Evolutionary conservation across 1,284 basidiomycete genomes (phyloP).

Genomic region (Apiotrichum siamense): DNA sequence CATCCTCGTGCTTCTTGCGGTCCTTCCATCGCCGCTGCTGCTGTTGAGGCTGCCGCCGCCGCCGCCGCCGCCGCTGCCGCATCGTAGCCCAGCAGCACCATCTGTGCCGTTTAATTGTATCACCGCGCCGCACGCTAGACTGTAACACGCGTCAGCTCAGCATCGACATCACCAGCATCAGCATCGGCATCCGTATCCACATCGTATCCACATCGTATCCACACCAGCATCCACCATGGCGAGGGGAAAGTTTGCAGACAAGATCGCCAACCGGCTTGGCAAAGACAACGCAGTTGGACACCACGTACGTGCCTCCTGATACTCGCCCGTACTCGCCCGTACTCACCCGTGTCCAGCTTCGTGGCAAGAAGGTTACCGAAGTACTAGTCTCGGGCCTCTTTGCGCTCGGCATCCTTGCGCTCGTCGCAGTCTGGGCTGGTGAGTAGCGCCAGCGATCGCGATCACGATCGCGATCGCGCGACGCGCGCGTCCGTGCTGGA

Average conservation of each 20-base stretch:
- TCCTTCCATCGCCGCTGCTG: too few species aligned
- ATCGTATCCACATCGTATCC: neutral
- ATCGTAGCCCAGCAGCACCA: too few species aligned
- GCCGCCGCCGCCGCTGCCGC: too few species aligned
- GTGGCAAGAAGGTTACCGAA: slow-evolving; percentile 11
- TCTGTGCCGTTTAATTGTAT: too few species aligned
- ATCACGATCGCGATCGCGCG: neutral
- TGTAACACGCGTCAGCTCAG: too few species aligned
- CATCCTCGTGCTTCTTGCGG: too few species aligned
- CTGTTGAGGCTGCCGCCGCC: too few species aligned
- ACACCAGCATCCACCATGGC: slow-evolving; percentile 2
- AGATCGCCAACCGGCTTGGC: slow-evolving; percentile 14
- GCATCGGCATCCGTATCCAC: neutral
- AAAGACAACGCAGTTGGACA: slow-evolving; percentile 12
- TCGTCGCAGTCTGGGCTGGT: slow-evolving; percentile 18
- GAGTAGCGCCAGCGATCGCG: neutral
- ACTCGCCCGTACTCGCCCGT: neutral
- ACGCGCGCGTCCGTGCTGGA: neutral
- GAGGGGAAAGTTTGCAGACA: slow-evolving; percentile 7
- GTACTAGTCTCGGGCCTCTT: slow-evolving; percentile 9
- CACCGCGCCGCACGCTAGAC: too few species aligned
- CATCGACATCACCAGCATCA: too few species aligned
- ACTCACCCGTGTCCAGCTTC: slow-evolving; percentile 3
- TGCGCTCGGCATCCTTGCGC: slow-evolving; percentile 11
- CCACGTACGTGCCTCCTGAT: slow-evolving; percentile 3